Base-by-base conservation (phyloP, 139 green algal genomes). In the Picochlorum sp. region DNA sequence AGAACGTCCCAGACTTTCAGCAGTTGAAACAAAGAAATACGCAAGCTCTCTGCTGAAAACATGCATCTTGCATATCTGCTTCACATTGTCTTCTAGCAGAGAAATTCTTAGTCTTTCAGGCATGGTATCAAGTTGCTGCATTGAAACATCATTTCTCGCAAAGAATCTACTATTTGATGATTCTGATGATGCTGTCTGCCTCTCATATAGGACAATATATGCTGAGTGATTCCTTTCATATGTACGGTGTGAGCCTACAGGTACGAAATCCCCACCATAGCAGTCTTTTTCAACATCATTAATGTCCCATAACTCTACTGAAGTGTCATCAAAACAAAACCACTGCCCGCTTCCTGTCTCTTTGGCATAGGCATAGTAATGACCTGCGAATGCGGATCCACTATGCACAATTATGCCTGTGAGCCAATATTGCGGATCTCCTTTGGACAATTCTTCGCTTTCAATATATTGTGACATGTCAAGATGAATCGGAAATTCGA, bases 191-290 rank as follows among this genome's bases (percentile, higher is more conserved):
- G 35, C 12, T 9, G 35, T 41, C 35, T 41, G 36, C 9, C 80
- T 73, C 73, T 97, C 89, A 58, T 97, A 97, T 32, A 97, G 84
- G 4, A 97, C 83, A 78, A 97, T 94, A 80, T 96, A 97, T 16
- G 89, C 89, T 35, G 67, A 85, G 80, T 96, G 85, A 13, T 85
- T 75, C 2, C 86, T 69, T 32, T 96, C 84, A 35, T 73, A 85
- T 36, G 86, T 75, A 63, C 75, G 61, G 3, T 56, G 28, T 28
- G 40, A 43, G 7, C 47, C 52, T n/a, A 63, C 50, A 1, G 50
- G 40, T 2, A 50, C 14, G 30, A 53, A 62, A 5, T 29, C 10
- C 13, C 89, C 89, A 10, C 89, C 89, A 64, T 87, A 97, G 70
- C 85, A 95, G 49, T 94, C 82, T 4, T 59, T 43, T n/a, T 94